Evolutionary conservation across 306 rosid genomes (phyloP), one percentile per base, ranked within the genome.

Genomic region (Benincasa hispida): DNA sequence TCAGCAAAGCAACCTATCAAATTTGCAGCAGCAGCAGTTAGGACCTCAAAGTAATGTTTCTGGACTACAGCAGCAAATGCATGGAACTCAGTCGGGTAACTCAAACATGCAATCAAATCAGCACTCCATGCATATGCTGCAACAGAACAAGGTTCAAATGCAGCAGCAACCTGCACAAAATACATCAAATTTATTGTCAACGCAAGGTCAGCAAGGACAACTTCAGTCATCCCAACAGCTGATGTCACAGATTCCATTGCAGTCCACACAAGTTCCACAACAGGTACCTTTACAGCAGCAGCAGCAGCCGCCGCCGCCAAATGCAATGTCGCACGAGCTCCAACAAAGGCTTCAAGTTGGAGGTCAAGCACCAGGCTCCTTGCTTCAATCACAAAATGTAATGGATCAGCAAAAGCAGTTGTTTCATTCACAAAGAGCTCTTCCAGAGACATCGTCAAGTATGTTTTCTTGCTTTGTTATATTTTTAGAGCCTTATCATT

Each of bases 401-500:
- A 85, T 87, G 81, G 98, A 93, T 85, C 97, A 84, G 62, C 96
- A 85, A 79, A 91, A 91, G 78, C 96, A 89, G 57, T 50, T 89
- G 57, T 89, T 89, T 84, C 97, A 90, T 82, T 24, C 97, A 76
- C 98, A 87, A 74, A 94, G 92, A 81, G 51, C 88, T 56, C 90
- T 80, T 82, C 90, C 89, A 77, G 99, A 94, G 76, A 84, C 96
- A 8, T 87, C 97, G 73, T 83, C 96, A 59, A 81, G 97, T 94
- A 90, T 55, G 93, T 55, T 65, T 53, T 69, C 76, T 75, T 68
- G 47, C 82, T 77, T 14, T 47, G 22, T 73, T 22, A 54, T 15
- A 18, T 25, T 47, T 47, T 70, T 45, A 11, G 45, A 47, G 42
- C 25, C 59, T 48, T 72, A 72, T 47, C 58, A 25, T 7, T 47